phyloP scores from a whole-genome alignment of 78 protist species.

The Chrysochromulina parva region DNA sequence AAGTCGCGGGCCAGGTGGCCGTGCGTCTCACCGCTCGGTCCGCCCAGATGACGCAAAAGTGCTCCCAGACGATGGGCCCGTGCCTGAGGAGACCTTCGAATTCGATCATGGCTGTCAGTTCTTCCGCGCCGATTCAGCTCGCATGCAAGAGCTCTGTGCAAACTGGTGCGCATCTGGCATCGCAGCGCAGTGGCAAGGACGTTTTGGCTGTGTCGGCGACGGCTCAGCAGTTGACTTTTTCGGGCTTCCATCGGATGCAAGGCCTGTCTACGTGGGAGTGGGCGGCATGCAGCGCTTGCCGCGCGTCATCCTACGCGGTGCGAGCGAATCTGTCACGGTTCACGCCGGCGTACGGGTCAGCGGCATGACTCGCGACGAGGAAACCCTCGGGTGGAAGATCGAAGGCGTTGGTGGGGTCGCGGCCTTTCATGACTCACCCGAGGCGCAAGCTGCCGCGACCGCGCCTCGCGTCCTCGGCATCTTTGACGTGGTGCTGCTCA shows the following conservation, averaged over 20 bases:
- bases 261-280: neutral
- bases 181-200: neutral
- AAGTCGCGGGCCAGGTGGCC: neutral
- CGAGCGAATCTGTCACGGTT: neutral
- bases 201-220: neutral
- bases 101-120: constrained; percentile 4
- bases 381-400: neutral
- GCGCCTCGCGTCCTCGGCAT: neutral
- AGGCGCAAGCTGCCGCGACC: neutral
- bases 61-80: neutral
- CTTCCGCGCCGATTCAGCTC: neutral
- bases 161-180: neutral
- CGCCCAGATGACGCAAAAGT: neutral
- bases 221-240: neutral
- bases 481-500: neutral
- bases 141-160: neutral
- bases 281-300: neutral
- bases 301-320: neutral
- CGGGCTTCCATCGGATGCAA: neutral
- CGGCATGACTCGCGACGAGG: too few relatives aligned
- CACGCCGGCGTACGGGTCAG: too few relatives aligned
- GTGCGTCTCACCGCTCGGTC: neutral
- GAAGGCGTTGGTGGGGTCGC: neutral
- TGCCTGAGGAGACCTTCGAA: neutral
- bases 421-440: neutral